Percentiles rank a stretch among this genome's conserved stretches.
phyloP scores from a whole-genome alignment of 148 eudicot genomes.

The Pharnaceum exiguum region DNA sequence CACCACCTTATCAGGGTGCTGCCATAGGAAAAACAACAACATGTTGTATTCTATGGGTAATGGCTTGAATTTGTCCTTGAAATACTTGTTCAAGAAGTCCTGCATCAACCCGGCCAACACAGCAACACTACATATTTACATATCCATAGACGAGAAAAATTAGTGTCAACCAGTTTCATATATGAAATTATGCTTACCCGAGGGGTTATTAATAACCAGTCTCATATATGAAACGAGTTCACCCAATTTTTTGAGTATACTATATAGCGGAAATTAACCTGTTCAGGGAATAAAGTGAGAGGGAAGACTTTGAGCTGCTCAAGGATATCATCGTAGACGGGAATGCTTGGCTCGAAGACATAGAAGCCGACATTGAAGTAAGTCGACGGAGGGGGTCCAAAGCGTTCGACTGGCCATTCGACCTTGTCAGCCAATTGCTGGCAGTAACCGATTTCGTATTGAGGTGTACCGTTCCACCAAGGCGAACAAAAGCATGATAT shows the following conservation, averaged over 20 bases:
- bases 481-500: slow-evolving; percentile 22
- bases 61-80: slow-evolving; percentile 31
- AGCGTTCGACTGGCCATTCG: slow-evolving; percentile 16
- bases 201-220: no score
- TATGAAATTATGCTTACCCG: no score
- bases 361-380: slow-evolving; percentile 22
- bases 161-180: background rate
- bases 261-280: slow-evolving; percentile 14
- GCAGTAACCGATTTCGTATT: slow-evolving; percentile 18
- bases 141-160: background rate
- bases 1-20: slow-evolving; percentile 44
- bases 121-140: no score
- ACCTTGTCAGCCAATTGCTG: slow-evolving; percentile 23
- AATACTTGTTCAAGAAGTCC: slow-evolving; percentile 28
- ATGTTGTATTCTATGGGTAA: slow-evolving; percentile 37
- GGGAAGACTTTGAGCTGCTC: slow-evolving; percentile 7
- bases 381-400: slow-evolving; percentile 14
- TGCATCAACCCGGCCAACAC: no score
- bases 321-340: slow-evolving; percentile 5
- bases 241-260: no score
- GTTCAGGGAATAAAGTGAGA: slow-evolving; percentile 21
- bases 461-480: slow-evolving; percentile 17
- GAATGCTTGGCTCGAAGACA: slow-evolving; percentile 15
- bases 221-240: no score
- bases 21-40: slow-evolving; percentile 37